A percentile compares a stretch with the other conserved stretches of the same genome.
phyloP scores from a whole-genome alignment of 164 flowering plant species.

The Macadamia tetraphylla region DNA sequence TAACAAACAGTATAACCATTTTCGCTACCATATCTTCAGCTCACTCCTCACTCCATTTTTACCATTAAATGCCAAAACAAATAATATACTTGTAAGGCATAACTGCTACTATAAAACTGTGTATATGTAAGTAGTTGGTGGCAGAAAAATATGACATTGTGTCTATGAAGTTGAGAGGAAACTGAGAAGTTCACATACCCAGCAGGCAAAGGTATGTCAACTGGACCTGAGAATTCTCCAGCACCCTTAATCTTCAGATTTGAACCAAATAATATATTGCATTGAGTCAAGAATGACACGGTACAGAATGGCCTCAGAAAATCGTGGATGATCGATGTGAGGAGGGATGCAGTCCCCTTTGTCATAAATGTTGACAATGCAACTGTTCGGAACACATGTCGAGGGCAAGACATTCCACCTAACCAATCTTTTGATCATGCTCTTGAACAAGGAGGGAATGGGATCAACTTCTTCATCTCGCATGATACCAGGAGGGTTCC shows the following conservation, averaged over 20 bases:
- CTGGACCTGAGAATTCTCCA: constrained; percentile 53
- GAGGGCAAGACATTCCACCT: constrained; percentile 50
- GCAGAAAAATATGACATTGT: too few species aligned
- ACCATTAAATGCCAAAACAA: background rate
- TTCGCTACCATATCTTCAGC: too few species aligned
- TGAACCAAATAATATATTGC: constrained; percentile 50
- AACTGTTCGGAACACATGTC: constrained; percentile 46
- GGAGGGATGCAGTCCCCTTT: constrained; percentile 15
- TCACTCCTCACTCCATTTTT: too few species aligned
- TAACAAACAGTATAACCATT: too few species aligned
- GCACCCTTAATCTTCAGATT: constrained; percentile 28
- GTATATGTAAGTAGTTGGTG: too few species aligned
- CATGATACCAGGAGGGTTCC: constrained; percentile 58
- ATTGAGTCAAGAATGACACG: constrained; percentile 44
- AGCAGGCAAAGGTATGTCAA: constrained; percentile 42
- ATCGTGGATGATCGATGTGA: constrained; percentile 62
- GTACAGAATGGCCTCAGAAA: constrained; percentile 58
- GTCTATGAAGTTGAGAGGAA: too few species aligned
- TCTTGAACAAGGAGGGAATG: constrained; percentile 36
- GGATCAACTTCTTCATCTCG: constrained; percentile 63
- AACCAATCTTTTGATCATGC: constrained; percentile 42
- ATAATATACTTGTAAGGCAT: background rate
- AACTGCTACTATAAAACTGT: too few species aligned
- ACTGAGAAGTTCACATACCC: constrained; percentile 32
- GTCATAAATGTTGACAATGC: constrained; percentile 57